These are phyloP conservation scores for Keithomyces neogunnii DNA, from an alignment of 2,329 filamentous ascomycete genomes.

Conservation along the genomic window DNA sequence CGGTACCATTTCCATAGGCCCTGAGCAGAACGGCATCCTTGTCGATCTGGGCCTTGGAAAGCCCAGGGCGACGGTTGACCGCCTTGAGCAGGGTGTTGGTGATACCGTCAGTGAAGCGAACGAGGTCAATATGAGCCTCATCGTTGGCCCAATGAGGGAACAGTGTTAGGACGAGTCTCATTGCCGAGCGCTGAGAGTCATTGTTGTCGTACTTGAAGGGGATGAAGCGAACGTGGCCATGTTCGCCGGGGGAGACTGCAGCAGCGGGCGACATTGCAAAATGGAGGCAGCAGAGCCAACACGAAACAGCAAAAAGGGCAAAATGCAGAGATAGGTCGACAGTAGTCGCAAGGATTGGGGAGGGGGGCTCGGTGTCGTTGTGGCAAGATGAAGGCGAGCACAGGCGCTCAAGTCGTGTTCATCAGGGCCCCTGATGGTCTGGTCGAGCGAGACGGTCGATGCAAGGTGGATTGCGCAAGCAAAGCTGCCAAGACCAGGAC, in stretches of 20 bases:
- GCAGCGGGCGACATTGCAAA: constrained; percentile 24
- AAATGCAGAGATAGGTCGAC: background rate
- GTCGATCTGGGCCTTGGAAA: constrained; percentile 67
- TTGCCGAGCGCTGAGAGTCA: constrained; percentile 70
- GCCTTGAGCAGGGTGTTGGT: constrained; percentile 87
- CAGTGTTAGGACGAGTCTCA: constrained; percentile 69
- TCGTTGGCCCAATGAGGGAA: constrained; percentile 73
- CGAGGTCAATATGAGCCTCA: constrained; percentile 70
- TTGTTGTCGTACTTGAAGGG: constrained; percentile 69
- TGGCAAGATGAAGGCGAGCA: background rate
- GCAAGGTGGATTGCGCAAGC: background rate
- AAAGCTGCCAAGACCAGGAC: constrained; percentile 1
- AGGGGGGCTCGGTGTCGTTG: no score
- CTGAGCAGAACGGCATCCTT: constrained; percentile 79
- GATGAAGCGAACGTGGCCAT: constrained; percentile 52
- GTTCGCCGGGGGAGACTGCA: constrained; percentile 20
- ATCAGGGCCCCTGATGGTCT: no score
- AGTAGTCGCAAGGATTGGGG: no score
- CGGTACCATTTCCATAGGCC: constrained; percentile 90
- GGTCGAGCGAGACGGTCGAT: no score
- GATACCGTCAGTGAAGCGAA: constrained; percentile 94
- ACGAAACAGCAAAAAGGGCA: background rate
- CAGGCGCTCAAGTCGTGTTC: no score
- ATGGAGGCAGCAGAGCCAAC: constrained; percentile 6
- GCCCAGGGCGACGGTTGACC: constrained; percentile 57